These are phyloP conservation scores for Trichomonas vaginalis DNA, from an alignment of 208 protist species.

Conservation along the genomic window DNA sequence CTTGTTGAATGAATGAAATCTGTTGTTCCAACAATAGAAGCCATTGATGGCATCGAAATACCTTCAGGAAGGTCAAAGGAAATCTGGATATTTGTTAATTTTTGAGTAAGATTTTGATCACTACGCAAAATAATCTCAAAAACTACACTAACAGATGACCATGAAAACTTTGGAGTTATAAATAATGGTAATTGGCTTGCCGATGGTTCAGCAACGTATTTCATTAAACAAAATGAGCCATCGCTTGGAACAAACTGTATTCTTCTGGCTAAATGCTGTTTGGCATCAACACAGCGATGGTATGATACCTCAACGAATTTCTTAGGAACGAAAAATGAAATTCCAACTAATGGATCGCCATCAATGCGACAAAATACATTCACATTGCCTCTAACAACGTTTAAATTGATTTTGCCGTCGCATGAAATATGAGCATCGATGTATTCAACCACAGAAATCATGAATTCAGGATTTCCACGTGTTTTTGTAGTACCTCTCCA, in stretches of 20 bases:
- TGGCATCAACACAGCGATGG: neutral
- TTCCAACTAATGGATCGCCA: neutral
- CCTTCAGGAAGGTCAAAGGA: neutral
- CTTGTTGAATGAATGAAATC: neutral
- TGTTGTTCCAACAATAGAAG: neutral
- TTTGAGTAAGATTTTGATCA: neutral
- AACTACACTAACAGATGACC: neutral
- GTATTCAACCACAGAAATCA: neutral
- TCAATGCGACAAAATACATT: neutral
- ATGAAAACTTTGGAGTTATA: neutral
- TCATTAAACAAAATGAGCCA: neutral
- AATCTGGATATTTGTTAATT: neutral
- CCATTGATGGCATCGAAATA: neutral
- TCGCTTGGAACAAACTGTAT: neutral
- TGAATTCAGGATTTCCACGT: neutral
- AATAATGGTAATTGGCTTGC: neutral
- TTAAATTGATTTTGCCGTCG: neutral
- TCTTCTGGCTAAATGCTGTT: neutral
- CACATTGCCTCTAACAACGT: neutral
- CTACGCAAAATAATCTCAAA: neutral
- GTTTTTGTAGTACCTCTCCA: neutral
- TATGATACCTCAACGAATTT: neutral
- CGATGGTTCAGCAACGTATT: neutral
- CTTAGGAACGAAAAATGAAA: neutral
- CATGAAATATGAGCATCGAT: neutral